phyloP scores from a whole-genome alignment of 768 basidiomycete genomes.

The Termitomyces sp. region DNA sequence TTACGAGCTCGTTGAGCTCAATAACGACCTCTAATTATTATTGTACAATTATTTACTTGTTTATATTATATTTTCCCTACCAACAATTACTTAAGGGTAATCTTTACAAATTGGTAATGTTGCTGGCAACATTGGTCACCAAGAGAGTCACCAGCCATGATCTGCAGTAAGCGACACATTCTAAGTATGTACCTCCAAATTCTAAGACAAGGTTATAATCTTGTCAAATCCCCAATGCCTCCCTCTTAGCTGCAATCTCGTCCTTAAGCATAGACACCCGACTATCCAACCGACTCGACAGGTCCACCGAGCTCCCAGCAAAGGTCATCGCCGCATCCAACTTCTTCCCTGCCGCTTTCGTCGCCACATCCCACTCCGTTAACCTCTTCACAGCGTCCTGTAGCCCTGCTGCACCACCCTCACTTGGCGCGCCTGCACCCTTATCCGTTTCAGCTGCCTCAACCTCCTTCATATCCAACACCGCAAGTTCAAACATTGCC shows the following conservation, averaged over 20 bases:
- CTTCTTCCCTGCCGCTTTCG: slow-evolving; percentile 42
- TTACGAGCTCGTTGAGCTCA: too few species aligned
- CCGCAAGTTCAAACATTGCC: slow-evolving; percentile 64
- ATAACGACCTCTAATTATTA: too few species aligned
- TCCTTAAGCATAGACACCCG: slow-evolving; percentile 63
- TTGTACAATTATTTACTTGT: too few species aligned
- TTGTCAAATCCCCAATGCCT: slow-evolving; percentile 29
- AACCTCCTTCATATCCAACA: slow-evolving; percentile 60
- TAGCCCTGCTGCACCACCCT: slow-evolving; percentile 2
- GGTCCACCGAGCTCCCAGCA: slow-evolving; percentile 50
- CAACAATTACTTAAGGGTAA: too few species aligned
- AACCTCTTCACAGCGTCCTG: slow-evolving; percentile 13
- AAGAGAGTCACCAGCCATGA: too few species aligned
- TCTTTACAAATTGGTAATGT: too few species aligned
- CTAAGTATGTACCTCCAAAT: too few species aligned
- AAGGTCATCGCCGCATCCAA: slow-evolving; percentile 47
- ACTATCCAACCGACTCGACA: slow-evolving; percentile 61
- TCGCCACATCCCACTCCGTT: slow-evolving; percentile 38
- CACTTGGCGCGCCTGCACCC: slow-evolving; percentile 10
- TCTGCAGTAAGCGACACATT: too few species aligned
- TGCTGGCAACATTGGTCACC: too few species aligned
- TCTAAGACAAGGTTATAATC: too few species aligned
- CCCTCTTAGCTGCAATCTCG: slow-evolving; percentile 61
- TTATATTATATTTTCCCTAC: too few species aligned
- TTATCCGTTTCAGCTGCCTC: slow-evolving; percentile 24